Evolutionary conservation across 2,329 filamentous ascomycete genomes (phyloP), one percentile per base, ranked within the genome.

Genomic region (Verticillium zaregamsianum): DNA sequence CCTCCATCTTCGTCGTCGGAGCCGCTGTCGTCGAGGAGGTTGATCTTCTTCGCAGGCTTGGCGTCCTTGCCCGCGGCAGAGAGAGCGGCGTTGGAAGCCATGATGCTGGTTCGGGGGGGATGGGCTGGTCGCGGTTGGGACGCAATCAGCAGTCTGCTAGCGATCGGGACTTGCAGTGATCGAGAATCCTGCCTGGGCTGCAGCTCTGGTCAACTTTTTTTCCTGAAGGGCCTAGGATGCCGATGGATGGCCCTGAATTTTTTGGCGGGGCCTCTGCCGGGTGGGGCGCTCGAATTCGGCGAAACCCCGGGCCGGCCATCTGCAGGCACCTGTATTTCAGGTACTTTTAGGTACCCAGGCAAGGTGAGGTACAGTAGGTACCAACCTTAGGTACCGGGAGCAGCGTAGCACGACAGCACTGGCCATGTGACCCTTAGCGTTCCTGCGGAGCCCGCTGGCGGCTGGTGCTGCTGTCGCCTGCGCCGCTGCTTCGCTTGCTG

Each of bases 21-120:
- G 17, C 79, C 80, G 61, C 82, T 81, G 69, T 79, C 82, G 63
- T 86, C 84, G 57, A 89, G 80, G 35, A 87, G 74, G 33, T 71
- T 76, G 68, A 80, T 79, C 72, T 82, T 84, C 64, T 75, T 76
- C 59, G 68, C 63, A 33, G 64, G 59, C 55, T 66, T 61, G 12
- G 64, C 63, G 40, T 61, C 59, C 20, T 31, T 60, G 45, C 45
- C 45, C 5, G 55, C 31, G 52, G 52, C 28, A 32, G 56, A 32
- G 32, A 58, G 20, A 25, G 32, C 5, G 54, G 25, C 31, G 54
- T 55, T 55, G 25, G 54, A 55, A 17, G 54, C 25, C 54, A 55
- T 55, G 54, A 20, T 55, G 54, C 14, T 55, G 25, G 28, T 57
- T 33, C n/a, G 14, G 12, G 2, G 55, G 17, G n/a, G 11, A 35